Base-by-base conservation (phyloP, 2,329 filamentous ascomycete genomes). In the Xylariaceae sp. region DNA sequence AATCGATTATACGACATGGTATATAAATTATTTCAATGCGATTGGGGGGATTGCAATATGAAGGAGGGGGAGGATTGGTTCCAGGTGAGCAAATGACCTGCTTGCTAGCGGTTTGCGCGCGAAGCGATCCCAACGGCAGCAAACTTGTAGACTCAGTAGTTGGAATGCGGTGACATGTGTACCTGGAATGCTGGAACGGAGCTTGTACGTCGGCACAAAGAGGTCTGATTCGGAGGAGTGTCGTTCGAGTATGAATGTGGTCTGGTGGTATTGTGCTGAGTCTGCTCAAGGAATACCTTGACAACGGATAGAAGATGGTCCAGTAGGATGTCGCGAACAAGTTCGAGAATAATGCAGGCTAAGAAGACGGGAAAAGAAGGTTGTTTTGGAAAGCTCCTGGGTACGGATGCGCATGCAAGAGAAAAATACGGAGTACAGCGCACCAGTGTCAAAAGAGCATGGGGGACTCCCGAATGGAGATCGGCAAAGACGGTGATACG, bases 1-100 rank as follows among this genome's bases (percentile, higher is more conserved):
- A 90, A 75, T 67, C 87, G 85, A 79, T 90, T 89, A 78, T 91
- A 91, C 71, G 86, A 84, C 86, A 90, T 89, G 75, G 72, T 75
- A 69, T 56, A 59, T 58, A 26, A 48, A 58, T 56, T 63, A 54
- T 60, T 44, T 48, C 56, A 50, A 53, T 54, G 48, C 54, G 49
- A 47, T 48, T n/a, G 48, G 50, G 59, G 19, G 40, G 43, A 50
- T 52, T 62, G 56, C 57, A 48, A 60, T 54, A 60, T 50, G 43
- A 59, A 44, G 47, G 44, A 54, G 60, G 44, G 55, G 60, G 50
- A n/a, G 54, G 59, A 58, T 57, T 49, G 53, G 49, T 54, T n/a
- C 52, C 48, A 42, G 44, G 59, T 52, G 48, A 51, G 52, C 55
- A 56, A 58, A 46, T 53, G 60, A 54, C 52, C 56, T 60, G 23